Evolutionary conservation across 164 flowering plant species (phyloP), one percentile per base, ranked within the genome.

Genomic region (Protea cynaroides): DNA sequence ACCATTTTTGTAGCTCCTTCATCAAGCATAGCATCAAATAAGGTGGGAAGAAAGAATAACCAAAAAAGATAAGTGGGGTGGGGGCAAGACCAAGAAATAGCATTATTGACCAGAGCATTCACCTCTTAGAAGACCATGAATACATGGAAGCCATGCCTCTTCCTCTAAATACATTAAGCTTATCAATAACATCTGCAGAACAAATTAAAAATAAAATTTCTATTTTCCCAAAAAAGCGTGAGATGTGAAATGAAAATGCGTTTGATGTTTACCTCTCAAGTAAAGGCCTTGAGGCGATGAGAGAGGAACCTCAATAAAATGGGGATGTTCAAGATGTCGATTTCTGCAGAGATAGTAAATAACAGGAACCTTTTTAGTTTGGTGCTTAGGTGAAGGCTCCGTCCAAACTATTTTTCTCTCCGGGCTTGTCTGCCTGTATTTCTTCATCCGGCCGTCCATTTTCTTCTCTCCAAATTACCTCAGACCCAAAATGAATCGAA

Each of bases 111-210:
- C n/a, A 49, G 18, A 4, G 17, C 10, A 9, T 50, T 78, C 61
- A 92, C 99, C 97, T 92, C 79, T 95, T 95, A 71, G 86, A 89
- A 38, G 99, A 92, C 99, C 99, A 95, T 0, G 97, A 92, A 69
- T 89, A 95, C 84, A 79, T 64, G 24, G 88, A 72, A 65, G 99
- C 81, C 96, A 92, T 92, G 53, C 97, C 96, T 77, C 92, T 79
- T n/a, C 99, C 97, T 76, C 99, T 77, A 62, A 95, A 74, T 65
- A 65, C 83, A 66, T 86, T 87, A 38, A 92, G 87, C 78, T 86
- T 84, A 18, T 88, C 77, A 64, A 84, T 82, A 58, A 95, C 91
- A 81, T 95, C 97, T 95, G 77, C 76, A 79, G 36, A 65, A 65
- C 57, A 61, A 40, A 8, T 40, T 9, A 52, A 4, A 9, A n/a